phyloP scores from a whole-genome alignment of 2,329 filamentous ascomycete genomes.

The Bisporella sp. region DNA sequence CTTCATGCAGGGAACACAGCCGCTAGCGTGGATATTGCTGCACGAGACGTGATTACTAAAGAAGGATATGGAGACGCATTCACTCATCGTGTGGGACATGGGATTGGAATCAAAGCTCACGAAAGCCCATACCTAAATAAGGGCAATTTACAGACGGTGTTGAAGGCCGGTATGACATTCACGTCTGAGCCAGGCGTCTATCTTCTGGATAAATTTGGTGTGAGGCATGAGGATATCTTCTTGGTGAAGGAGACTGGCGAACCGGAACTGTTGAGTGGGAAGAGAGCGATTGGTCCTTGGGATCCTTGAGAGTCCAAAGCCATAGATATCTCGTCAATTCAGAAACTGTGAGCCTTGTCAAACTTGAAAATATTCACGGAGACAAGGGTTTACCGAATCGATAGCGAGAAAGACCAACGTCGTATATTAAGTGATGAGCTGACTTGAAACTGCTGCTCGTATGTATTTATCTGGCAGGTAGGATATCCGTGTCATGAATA shows the following conservation, averaged over 20 bases:
- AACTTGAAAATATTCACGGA: neutral
- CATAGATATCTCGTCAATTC: neutral
- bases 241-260: conserved; percentile 46
- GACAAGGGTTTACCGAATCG: neutral
- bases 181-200: conserved; percentile 60
- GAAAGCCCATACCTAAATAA: conserved; percentile 60
- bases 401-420: neutral
- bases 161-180: conserved; percentile 54
- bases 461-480: too few relatives aligned
- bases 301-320: conserved; percentile 33
- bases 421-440: neutral
- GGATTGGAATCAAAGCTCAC: conserved; percentile 61
- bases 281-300: conserved; percentile 44
- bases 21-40: conserved; percentile 54
- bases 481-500: too few relatives aligned
- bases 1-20: conserved; percentile 46
- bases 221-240: conserved; percentile 56
- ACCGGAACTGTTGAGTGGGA: conserved; percentile 48
- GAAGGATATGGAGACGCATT: conserved; percentile 53
- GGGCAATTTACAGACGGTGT: conserved; percentile 41
- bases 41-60: conserved; percentile 46
- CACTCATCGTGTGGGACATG: conserved; percentile 56
- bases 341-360: neutral
- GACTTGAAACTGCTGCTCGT: too few relatives aligned
- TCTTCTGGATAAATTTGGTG: conserved; percentile 50